Evolutionary conservation across 768 basidiomycete species (phyloP).

Genomic region (Trametes gibbosa): DNA sequence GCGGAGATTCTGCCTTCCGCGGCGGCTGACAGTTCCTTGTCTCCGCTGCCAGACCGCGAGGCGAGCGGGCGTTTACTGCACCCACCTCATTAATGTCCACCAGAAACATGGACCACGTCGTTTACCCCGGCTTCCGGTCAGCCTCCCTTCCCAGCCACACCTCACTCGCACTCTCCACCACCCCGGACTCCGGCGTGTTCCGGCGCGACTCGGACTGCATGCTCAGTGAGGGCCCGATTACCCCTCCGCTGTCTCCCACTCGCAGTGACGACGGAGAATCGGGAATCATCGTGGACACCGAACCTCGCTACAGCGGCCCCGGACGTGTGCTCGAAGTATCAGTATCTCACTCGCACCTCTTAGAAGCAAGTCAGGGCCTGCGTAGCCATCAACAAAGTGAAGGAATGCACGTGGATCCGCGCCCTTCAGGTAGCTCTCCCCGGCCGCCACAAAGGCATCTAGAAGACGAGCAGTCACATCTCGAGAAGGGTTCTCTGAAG

Average conservation of each 20-base stretch:
- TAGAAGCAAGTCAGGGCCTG: slow-evolving; percentile 3
- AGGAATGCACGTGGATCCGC: slow-evolving; percentile 26
- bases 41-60: slow-evolving; percentile 18
- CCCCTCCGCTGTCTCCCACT: slow-evolving; percentile 65
- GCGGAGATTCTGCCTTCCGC: slow-evolving; percentile 17
- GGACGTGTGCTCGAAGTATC: slow-evolving; percentile 16
- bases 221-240: slow-evolving; percentile 59
- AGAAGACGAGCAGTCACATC: slow-evolving; percentile 68
- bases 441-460: slow-evolving; percentile 54
- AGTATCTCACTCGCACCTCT: not conserved
- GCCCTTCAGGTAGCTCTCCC: slow-evolving; percentile 14
- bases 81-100: slow-evolving; percentile 19
- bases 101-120: slow-evolving; percentile 22
- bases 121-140: slow-evolving; percentile 27
- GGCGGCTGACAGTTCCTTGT: slow-evolving; percentile 19
- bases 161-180: slow-evolving; percentile 13
- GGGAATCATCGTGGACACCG: slow-evolving; percentile 38
- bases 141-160: slow-evolving; percentile 26
- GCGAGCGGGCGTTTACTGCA: slow-evolving; percentile 24
- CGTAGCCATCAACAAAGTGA: slow-evolving; percentile 19
- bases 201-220: slow-evolving; percentile 42
- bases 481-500: slow-evolving; percentile 53
- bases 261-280: slow-evolving; percentile 41
- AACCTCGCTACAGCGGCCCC: slow-evolving; percentile 37
- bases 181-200: slow-evolving; percentile 20